Percentiles rank a stretch among this genome's conserved stretches.
Evolutionary conservation across 2,329 filamentous ascomycete species (phyloP).

Genomic region (Trematosphaeria pertusa): DNA sequence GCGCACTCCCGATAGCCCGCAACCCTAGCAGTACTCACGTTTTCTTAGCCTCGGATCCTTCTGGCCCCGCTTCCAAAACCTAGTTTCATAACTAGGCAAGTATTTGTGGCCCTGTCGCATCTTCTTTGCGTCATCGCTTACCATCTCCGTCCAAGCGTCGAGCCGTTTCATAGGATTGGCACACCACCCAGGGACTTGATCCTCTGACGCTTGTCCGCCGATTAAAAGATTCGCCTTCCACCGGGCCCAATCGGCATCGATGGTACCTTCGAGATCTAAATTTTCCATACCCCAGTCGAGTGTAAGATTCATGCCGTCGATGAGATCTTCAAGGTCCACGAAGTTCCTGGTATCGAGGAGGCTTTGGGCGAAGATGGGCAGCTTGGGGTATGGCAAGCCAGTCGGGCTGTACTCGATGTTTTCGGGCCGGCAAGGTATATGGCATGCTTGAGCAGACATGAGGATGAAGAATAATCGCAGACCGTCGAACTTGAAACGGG

Average conservation of each 20-base stretch:
- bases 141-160: no score
- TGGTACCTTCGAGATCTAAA: slow-evolving; percentile 20
- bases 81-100: no score
- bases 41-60: no score
- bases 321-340: slow-evolving; percentile 22
- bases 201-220: no score
- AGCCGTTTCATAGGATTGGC: no score
- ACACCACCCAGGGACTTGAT: slow-evolving; percentile 1
- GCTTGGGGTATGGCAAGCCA: slow-evolving; percentile 14
- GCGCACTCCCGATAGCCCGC: no score
- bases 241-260: slow-evolving; percentile 19
- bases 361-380: slow-evolving; percentile 19
- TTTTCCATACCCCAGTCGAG: slow-evolving; percentile 25
- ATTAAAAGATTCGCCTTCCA: slow-evolving; percentile 7
- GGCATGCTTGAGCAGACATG: slow-evolving; percentile 6
- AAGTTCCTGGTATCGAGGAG: slow-evolving; percentile 23
- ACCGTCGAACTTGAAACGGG: no score
- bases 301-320: slow-evolving; percentile 29
- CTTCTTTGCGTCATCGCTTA: no score
- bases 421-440: slow-evolving; percentile 5
- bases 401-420: slow-evolving; percentile 15
- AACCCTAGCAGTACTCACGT: no score
- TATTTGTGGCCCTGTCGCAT: no score
- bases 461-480: no score
- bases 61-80: no score